These are phyloP conservation scores for Lachancea thermotolerans DNA, from an alignment of 805 yeast species.

Conservation along the genomic window DNA sequence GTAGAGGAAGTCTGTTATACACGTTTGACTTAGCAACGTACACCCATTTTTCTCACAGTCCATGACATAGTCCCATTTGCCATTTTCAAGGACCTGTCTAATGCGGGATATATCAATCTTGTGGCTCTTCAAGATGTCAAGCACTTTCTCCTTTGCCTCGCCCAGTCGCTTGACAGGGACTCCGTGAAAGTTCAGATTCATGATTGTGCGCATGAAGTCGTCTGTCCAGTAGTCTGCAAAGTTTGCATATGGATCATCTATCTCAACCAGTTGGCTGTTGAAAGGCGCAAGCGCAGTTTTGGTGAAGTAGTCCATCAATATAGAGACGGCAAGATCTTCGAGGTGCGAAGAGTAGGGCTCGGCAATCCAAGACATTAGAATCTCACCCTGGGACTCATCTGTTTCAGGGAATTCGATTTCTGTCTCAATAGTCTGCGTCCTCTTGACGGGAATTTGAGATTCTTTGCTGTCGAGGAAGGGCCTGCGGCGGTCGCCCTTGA, in stretches of 20 bases:
- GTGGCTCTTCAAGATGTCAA: constrained; percentile 49
- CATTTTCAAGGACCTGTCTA: constrained; percentile 60
- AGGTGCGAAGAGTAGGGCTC: constrained; percentile 50
- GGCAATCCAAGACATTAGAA: constrained; percentile 74
- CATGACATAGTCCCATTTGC: constrained; percentile 52
- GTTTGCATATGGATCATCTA: constrained; percentile 75
- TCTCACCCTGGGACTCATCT: constrained; percentile 78
- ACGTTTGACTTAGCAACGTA: constrained; percentile 51
- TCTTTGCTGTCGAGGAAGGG: constrained; percentile 68
- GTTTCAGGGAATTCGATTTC: constrained; percentile 78
- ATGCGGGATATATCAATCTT: constrained; percentile 59
- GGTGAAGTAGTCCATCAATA: constrained; percentile 67
- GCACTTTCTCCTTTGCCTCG: constrained; percentile 46
- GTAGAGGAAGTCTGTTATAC: constrained; percentile 74
- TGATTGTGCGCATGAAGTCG: constrained; percentile 58
- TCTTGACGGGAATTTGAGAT: constrained; percentile 41
- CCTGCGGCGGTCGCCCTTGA: constrained; percentile 38
- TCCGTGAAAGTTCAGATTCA: constrained; percentile 52
- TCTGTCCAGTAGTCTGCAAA: constrained; percentile 65
- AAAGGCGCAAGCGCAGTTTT: constrained; percentile 73
- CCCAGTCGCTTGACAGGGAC: constrained; percentile 64
- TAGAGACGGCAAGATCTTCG: constrained; percentile 60
- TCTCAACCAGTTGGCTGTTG: constrained; percentile 65
- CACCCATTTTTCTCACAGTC: constrained; percentile 58
- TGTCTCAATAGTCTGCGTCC: constrained; percentile 38